Base-by-base conservation (phyloP, 176 grass and related monocot species). In the Panicum miliaceum region DNA sequence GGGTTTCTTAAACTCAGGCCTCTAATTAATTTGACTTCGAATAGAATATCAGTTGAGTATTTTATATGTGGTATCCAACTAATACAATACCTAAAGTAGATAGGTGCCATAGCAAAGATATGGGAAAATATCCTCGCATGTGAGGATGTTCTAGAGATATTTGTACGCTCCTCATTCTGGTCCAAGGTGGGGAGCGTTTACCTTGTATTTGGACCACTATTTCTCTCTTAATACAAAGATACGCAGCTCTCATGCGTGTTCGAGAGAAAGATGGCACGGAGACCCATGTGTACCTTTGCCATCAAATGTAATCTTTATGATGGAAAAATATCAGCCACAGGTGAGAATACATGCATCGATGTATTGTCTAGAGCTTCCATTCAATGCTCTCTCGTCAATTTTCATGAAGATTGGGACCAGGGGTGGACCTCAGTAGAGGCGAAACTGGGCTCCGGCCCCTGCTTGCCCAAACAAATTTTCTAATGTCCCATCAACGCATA, bases 401-500 rank as follows among this genome's bases (percentile, higher is more conserved):
- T 85, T 85, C 63, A 68, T 45, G 73, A 85, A 77, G 38, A 26
- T 85, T 45, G 83, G 74, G 38, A 23, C 38, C 29, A 60, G n/a
- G n/a, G n/a, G n/a, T n/a, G n/a, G n/a, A n/a, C n/a, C n/a, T n/a
- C n/a, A n/a, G n/a, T n/a, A n/a, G n/a, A n/a, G n/a, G n/a, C n/a
- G n/a, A n/a, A n/a, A n/a, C n/a, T n/a, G n/a, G n/a, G n/a, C n/a
- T n/a, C n/a, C n/a, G n/a, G n/a, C n/a, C n/a, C n/a, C n/a, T n/a
- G n/a, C n/a, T n/a, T n/a, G n/a, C n/a, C n/a, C n/a, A n/a, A n/a
- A n/a, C n/a, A n/a, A n/a, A n/a, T n/a, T n/a, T n/a, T n/a, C n/a
- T n/a, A n/a, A n/a, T n/a, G n/a, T n/a, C n/a, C n/a, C n/a, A n/a
- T n/a, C n/a, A n/a, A n/a, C n/a, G n/a, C n/a, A n/a, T n/a, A n/a